phyloP scores from a whole-genome alignment of 768 basidiomycete genomes.

The Phylloporus rhodoxanthus region DNA sequence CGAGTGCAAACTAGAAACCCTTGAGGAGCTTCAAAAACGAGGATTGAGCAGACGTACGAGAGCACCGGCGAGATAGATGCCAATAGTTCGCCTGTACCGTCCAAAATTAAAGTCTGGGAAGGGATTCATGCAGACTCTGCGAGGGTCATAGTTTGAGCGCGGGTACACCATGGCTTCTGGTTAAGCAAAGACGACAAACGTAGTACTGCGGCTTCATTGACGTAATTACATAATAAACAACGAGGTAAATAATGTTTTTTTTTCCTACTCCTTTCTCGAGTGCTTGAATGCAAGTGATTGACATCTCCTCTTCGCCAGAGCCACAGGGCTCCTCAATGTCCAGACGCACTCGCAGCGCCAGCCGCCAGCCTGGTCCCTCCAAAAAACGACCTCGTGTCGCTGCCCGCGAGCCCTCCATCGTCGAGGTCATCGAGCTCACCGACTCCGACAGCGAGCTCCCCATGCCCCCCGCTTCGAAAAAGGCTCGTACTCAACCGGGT shows the following conservation, averaged over 20 bases:
- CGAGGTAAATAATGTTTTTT: not conserved
- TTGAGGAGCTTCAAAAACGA: not conserved
- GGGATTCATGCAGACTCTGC: slow-evolving; percentile 81
- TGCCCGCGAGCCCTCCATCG: slow-evolving; percentile 7
- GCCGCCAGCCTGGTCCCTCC: slow-evolving; percentile 14
- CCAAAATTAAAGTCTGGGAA: slow-evolving; percentile 74
- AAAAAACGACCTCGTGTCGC: slow-evolving; percentile 11
- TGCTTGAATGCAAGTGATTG: slow-evolving; percentile 20
- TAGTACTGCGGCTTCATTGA: not conserved
- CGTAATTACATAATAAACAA: slow-evolving; percentile 18
- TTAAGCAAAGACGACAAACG: not conserved
- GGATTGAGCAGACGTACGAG: slow-evolving; percentile 56
- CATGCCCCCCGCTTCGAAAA: slow-evolving; percentile 2
- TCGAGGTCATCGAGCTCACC: slow-evolving; percentile 44
- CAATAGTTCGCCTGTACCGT: slow-evolving; percentile 73
- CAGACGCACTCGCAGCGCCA: slow-evolving; percentile 18
- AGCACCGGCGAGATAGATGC: slow-evolving; percentile 88
- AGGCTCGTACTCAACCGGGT: not conserved
- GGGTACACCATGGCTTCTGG: slow-evolving; percentile 4
- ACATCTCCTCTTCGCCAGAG: slow-evolving; percentile 26
- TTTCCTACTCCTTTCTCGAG: not conserved
- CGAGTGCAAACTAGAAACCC: slow-evolving; percentile 73
- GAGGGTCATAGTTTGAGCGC: slow-evolving; percentile 74
- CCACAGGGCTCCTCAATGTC: slow-evolving; percentile 6
- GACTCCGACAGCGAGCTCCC: slow-evolving; percentile 42